phyloP scores from a whole-genome alignment of 2,329 filamentous ascomycete species.

The Xenoacremonium recifei region DNA sequence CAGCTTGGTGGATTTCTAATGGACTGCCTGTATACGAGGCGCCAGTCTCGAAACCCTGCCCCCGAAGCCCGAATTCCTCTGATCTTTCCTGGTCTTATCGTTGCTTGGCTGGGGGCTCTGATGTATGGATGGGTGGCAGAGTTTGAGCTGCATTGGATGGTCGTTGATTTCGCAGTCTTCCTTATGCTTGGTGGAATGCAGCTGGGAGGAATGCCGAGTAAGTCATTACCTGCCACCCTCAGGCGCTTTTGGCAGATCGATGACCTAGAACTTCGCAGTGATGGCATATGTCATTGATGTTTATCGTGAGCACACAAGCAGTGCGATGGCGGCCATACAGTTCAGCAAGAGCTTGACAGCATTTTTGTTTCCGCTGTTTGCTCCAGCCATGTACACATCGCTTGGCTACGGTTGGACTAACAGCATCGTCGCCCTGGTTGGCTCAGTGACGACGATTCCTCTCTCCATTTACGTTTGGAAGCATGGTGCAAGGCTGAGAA shows the following conservation, averaged over 20 bases:
- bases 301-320: slow-evolving; percentile 46
- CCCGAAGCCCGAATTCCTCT: slow-evolving; percentile 28
- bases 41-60: slow-evolving; percentile 4
- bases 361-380: slow-evolving; percentile 50
- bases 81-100: slow-evolving; percentile 38
- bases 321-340: slow-evolving; percentile 45
- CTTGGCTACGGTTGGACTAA: slow-evolving; percentile 41
- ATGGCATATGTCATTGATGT: slow-evolving; percentile 42
- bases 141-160: slow-evolving; percentile 34
- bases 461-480: slow-evolving; percentile 39
- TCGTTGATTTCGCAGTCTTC: slow-evolving; percentile 36
- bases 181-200: slow-evolving; percentile 32
- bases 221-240: too few species aligned
- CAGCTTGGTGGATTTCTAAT: slow-evolving; percentile 45
- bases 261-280: slow-evolving; percentile 1
- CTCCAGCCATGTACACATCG: slow-evolving; percentile 35
- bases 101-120: slow-evolving; percentile 38
- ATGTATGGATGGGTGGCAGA: slow-evolving; percentile 45
- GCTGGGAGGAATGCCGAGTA: slow-evolving; percentile 26
- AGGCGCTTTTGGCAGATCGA: neutral
- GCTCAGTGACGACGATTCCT: slow-evolving; percentile 35
- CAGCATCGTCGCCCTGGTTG: slow-evolving; percentile 35
- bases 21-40: slow-evolving; percentile 35
- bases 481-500: slow-evolving; percentile 35
- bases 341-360: slow-evolving; percentile 45